A percentile compares a stretch with the other conserved stretches of the same genome.
These are phyloP conservation scores for Microdochium paspali DNA, from an alignment of 2,329 filamentous ascomycete genomes.

Conservation along the genomic window DNA sequence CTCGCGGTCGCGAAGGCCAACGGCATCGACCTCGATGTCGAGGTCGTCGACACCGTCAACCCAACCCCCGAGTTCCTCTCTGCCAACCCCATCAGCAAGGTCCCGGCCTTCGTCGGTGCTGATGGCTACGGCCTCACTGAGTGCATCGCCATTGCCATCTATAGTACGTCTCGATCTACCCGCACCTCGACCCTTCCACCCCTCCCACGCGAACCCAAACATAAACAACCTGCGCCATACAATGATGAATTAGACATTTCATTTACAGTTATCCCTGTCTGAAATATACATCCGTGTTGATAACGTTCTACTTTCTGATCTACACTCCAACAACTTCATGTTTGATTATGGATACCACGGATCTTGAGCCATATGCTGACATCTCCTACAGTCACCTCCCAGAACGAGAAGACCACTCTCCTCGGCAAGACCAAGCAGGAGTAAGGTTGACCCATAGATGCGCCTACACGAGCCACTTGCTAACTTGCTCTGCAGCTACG, in stretches of 20 bases:
- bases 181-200: conserved; percentile 5
- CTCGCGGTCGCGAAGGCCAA: conserved; percentile 96
- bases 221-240: conserved; percentile 2
- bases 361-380: not conserved
- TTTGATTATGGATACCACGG: conserved; percentile 6
- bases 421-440: conserved; percentile 99
- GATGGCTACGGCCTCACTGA: conserved; percentile 88
- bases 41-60: conserved; percentile 58
- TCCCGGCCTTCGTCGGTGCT: conserved; percentile 84
- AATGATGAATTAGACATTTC: conserved; percentile 66
- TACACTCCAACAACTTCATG: conserved; percentile 17
- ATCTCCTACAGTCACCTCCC: conserved; percentile 69
- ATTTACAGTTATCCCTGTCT: conserved; percentile 98
- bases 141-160: conserved; percentile 91
- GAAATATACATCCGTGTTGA: conserved; percentile 75
- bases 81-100: conserved; percentile 79
- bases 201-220: conserved; percentile 2
- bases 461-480: conserved; percentile 8
- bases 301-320: conserved; percentile 77
- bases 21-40: conserved; percentile 81
- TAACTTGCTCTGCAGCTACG: conserved; percentile 51
- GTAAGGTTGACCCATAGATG: conserved; percentile 34
- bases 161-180: conserved; percentile 59
- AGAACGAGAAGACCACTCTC: conserved; percentile 99
- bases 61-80: conserved; percentile 70